A percentile compares a stretch with the other conserved stretches of the same genome.
phyloP scores from a whole-genome alignment of 2,329 filamentous ascomycete species.

The Fusarium caatingaense region DNA sequence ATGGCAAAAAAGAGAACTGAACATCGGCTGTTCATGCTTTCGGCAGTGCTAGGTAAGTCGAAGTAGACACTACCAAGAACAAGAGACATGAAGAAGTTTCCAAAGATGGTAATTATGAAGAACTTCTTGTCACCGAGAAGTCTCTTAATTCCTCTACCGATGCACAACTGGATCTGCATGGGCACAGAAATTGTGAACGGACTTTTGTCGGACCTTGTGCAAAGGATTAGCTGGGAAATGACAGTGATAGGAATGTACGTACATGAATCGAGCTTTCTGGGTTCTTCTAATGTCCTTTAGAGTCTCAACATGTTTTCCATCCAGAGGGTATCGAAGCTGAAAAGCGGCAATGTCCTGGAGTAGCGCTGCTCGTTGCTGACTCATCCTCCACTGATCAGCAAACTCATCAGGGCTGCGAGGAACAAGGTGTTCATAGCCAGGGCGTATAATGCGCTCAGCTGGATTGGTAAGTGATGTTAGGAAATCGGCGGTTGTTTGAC shows the following conservation, averaged over 20 bases:
- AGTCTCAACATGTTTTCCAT: constrained; percentile 33
- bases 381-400: constrained; percentile 48
- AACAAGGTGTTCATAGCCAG: constrained; percentile 42
- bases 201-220: constrained; percentile 26
- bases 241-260: background rate
- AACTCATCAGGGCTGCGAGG: constrained; percentile 53
- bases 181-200: constrained; percentile 60
- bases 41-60: background rate
- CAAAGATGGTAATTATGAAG: constrained; percentile 20
- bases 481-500: constrained; percentile 78
- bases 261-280: constrained; percentile 31
- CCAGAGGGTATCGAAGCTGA: constrained; percentile 34
- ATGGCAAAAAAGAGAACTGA: constrained; percentile 33
- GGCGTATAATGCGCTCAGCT: constrained; percentile 48
- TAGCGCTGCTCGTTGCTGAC: constrained; percentile 37
- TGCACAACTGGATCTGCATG: constrained; percentile 58
- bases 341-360: constrained; percentile 49
- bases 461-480: constrained; percentile 63
- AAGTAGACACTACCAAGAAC: constrained; percentile 37
- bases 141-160: constrained; percentile 44
- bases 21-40: constrained; percentile 15
- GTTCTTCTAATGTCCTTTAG: constrained; percentile 13
- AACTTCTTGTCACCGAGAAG: constrained; percentile 37
- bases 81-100: constrained; percentile 28
- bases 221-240: background rate